phyloP scores from a whole-genome alignment of 2,329 filamentous ascomycete genomes.

The Claviceps sp. region DNA sequence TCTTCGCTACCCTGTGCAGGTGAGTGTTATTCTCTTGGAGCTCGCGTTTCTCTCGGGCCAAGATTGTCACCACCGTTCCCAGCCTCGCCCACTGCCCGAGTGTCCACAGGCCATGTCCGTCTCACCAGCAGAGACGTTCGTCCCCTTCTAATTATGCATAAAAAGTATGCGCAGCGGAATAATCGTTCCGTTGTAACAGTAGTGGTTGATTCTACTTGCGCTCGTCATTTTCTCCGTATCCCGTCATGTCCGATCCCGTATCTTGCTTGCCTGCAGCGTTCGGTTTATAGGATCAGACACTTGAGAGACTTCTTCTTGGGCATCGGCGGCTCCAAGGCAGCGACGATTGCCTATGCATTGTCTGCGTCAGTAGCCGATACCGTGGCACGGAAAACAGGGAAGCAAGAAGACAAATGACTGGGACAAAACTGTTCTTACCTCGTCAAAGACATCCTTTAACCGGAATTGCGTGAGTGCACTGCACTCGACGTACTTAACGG shows the following conservation, averaged over 20 bases:
- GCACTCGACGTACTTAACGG: constrained; percentile 98
- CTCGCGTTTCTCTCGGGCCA: neutral
- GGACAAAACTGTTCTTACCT: constrained; percentile 45
- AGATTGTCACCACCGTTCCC: neutral
- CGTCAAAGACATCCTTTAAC: constrained; percentile 97
- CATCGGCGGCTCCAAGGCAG: constrained; percentile 76
- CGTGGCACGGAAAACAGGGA: neutral
- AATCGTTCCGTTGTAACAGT: constrained; percentile 3
- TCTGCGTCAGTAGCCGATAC: neutral
- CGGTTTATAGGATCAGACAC: constrained; percentile 52
- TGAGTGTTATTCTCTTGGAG: neutral
- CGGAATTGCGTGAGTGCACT: constrained; percentile 97
- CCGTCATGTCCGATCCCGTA: neutral
- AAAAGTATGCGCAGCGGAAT: constrained; percentile 3
- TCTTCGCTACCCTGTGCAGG: neutral
- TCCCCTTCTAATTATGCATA: constrained; percentile 5
- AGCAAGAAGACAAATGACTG: too few species aligned
- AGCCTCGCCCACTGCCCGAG: neutral
- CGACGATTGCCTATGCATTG: constrained; percentile 68
- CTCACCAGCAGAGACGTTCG: constrained; percentile 2
- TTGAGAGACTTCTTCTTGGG: constrained; percentile 64
- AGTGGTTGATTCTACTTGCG: neutral
- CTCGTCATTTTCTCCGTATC: constrained; percentile 1
- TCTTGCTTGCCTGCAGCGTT: constrained; percentile 1
- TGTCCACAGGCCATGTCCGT: constrained; percentile 3